phyloP scores from a whole-genome alignment of 2,329 filamentous ascomycete species.

The Cladosporium cucumerinum region DNA sequence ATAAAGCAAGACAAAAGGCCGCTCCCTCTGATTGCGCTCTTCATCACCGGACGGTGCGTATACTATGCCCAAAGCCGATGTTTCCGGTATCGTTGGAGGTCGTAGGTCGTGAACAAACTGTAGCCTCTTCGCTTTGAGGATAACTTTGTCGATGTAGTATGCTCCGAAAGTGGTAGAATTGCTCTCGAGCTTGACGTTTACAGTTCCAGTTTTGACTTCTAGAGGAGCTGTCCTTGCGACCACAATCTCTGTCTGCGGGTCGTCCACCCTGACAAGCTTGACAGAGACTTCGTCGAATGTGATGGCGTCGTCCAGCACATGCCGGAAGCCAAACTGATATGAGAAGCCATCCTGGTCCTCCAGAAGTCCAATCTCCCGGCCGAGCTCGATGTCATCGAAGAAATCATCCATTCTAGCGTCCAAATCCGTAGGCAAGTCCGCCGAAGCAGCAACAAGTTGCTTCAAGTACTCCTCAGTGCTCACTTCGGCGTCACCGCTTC shows the following conservation, averaged over 20 bases:
- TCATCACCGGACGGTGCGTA: slow-evolving; percentile 14
- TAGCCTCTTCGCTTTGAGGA: slow-evolving; percentile 62
- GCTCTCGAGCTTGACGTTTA: slow-evolving; percentile 50
- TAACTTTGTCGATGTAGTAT: slow-evolving; percentile 71
- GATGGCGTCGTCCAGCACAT: slow-evolving; percentile 69
- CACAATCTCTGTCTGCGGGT: slow-evolving; percentile 64
- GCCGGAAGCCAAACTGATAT: slow-evolving; percentile 64
- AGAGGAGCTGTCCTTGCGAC: slow-evolving; percentile 50
- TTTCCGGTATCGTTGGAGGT: slow-evolving; percentile 22
- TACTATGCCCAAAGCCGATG: slow-evolving; percentile 11
- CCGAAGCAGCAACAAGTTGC: slow-evolving; percentile 43
- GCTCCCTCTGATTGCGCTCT: slow-evolving; percentile 17
- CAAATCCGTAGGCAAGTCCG: slow-evolving; percentile 57
- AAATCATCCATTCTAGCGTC: slow-evolving; percentile 68
- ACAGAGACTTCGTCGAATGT: slow-evolving; percentile 63
- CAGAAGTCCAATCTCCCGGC: slow-evolving; percentile 60
- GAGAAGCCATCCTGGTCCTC: slow-evolving; percentile 72
- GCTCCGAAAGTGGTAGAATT: slow-evolving; percentile 64
- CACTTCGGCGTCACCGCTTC: slow-evolving; percentile 11
- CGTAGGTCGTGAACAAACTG: slow-evolving; percentile 64
- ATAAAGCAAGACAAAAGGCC: slow-evolving; percentile 63
- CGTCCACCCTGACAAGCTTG: slow-evolving; percentile 57
- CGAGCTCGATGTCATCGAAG: slow-evolving; percentile 67
- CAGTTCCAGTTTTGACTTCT: slow-evolving; percentile 55
- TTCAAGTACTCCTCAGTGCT: neutral